Evolutionary conservation across 2,329 filamentous ascomycete genomes (phyloP).

Genomic region (Neofusicoccum sp.): DNA sequence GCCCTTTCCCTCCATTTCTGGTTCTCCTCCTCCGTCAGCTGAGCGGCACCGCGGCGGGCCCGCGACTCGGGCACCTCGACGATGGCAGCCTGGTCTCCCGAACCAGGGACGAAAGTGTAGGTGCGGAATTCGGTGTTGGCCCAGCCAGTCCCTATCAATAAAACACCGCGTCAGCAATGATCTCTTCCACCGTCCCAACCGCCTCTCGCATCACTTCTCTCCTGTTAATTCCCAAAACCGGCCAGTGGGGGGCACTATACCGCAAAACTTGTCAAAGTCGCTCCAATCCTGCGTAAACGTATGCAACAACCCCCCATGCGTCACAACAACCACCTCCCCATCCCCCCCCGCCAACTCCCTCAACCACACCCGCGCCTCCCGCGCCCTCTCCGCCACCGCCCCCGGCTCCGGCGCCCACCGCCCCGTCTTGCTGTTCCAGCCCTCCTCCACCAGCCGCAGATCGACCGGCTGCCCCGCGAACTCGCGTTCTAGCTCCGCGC

Average conservation of each 20-base stretch:
- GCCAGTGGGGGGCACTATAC: slow-evolving; percentile 29
- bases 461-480: slow-evolving; percentile 66
- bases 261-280: slow-evolving; percentile 54
- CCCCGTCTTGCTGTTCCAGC: slow-evolving; percentile 68
- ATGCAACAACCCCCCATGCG: slow-evolving; percentile 83
- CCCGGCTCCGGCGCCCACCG: slow-evolving; percentile 34
- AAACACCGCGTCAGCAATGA: not conserved
- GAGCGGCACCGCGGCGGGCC: slow-evolving; percentile 17
- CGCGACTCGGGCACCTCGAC: slow-evolving; percentile 38
- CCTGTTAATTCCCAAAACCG: no score
- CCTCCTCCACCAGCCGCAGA: slow-evolving; percentile 58
- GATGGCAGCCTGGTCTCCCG: slow-evolving; percentile 32
- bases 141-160: slow-evolving; percentile 67
- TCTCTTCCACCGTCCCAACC: not conserved
- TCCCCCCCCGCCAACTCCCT: slow-evolving; percentile 43
- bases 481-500: slow-evolving; percentile 58
- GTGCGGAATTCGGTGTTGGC: slow-evolving; percentile 72
- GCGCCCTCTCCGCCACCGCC: slow-evolving; percentile 64
- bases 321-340: slow-evolving; percentile 75
- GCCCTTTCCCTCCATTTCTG: slow-evolving; percentile 16
- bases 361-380: slow-evolving; percentile 63
- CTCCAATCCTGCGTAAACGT: slow-evolving; percentile 83
- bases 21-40: slow-evolving; percentile 20
- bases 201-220: no score
- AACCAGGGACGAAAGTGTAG: slow-evolving; percentile 61